Percentiles rank a stretch among this genome's conserved stretches.
Conservation (phyloP, 2,329 filamentous ascomycete genomes). For the Colletotrichum somersetense region DNA sequence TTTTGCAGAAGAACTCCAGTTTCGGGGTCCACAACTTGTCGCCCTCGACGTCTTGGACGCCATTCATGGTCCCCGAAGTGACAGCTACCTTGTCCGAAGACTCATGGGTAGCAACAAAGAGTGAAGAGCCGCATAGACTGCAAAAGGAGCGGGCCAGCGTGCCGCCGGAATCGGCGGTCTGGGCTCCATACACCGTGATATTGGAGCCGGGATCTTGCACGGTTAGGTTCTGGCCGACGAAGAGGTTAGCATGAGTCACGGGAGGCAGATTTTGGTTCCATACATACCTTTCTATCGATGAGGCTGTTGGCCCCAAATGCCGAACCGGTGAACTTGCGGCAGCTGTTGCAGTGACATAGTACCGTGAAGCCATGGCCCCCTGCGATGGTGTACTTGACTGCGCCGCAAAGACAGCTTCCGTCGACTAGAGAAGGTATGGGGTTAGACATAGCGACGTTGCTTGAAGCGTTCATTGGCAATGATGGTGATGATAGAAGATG, state of each 20-base stretch:
- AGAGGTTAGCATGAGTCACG: neutral
- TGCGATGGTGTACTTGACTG: constrained; percentile 6
- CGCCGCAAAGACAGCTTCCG: constrained; percentile 13
- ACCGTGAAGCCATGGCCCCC: constrained; percentile 3
- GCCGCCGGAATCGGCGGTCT: constrained; percentile 1
- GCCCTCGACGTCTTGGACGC: constrained; percentile 1
- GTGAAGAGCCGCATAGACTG: constrained; percentile 12
- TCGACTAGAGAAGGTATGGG: neutral
- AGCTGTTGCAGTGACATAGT: constrained; percentile 22
- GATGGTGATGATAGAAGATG: neutral
- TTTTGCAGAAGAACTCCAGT: constrained; percentile 3
- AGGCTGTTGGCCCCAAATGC: constrained; percentile 20
- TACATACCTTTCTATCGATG: constrained; percentile 5
- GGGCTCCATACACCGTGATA: neutral
- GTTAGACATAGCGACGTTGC: neutral
- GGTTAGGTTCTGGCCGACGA: neutral
- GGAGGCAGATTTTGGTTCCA: no score
- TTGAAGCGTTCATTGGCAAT: neutral
- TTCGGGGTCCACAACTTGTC: constrained; percentile 4
- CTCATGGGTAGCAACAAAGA: neutral
- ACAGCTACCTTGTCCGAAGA: neutral
- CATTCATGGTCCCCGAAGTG: constrained; percentile 21
- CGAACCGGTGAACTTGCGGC: constrained; percentile 16
- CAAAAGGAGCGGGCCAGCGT: constrained; percentile 9
- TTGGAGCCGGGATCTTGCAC: constrained; percentile 1